phyloP scores from a whole-genome alignment of 139 green algal species.

The Coelastrella sp. region DNA sequence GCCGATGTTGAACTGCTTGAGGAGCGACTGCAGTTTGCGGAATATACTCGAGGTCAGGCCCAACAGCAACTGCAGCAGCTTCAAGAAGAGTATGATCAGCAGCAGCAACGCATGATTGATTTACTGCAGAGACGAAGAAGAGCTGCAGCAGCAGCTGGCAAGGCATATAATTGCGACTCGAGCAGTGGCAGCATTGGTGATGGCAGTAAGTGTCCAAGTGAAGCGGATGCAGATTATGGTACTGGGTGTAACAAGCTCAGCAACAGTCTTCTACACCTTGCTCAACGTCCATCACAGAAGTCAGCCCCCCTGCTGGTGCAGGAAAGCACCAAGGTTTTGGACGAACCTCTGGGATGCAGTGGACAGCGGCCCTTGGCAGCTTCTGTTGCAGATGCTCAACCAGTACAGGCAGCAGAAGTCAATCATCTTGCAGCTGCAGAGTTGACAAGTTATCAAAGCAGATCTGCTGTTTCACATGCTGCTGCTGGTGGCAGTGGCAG shows the following conservation, averaged over 20 bases:
- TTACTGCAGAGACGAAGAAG: not conserved
- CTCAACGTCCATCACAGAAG: too few relatives aligned
- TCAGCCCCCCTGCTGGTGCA: too few relatives aligned
- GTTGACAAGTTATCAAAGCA: not conserved
- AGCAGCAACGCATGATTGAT: slow-evolving; percentile 31
- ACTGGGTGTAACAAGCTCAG: too few relatives aligned
- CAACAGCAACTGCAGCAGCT: slow-evolving; percentile 13
- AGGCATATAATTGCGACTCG: not conserved
- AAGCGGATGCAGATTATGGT: too few relatives aligned
- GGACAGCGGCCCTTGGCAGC: too few relatives aligned
- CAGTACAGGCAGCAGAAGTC: not conserved
- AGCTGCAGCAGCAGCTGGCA: not conserved
- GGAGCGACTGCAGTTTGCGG: not conserved
- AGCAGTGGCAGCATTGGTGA: not conserved
- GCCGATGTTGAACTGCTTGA: not conserved
- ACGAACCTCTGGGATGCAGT: too few relatives aligned
- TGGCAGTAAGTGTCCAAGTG: too few relatives aligned
- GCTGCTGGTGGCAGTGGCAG: not conserved
- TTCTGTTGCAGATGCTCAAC: not conserved
- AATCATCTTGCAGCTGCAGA: not conserved
- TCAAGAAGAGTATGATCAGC: not conserved
- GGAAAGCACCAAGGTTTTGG: too few relatives aligned
- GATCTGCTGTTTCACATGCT: not conserved
- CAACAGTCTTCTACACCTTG: too few relatives aligned
- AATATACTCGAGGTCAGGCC: not conserved